A percentile compares a stretch with the other conserved stretches of the same genome.
Evolutionary conservation across 495 filamentous ascomycete genomes (phyloP).

Genomic region (Podospora conica): DNA sequence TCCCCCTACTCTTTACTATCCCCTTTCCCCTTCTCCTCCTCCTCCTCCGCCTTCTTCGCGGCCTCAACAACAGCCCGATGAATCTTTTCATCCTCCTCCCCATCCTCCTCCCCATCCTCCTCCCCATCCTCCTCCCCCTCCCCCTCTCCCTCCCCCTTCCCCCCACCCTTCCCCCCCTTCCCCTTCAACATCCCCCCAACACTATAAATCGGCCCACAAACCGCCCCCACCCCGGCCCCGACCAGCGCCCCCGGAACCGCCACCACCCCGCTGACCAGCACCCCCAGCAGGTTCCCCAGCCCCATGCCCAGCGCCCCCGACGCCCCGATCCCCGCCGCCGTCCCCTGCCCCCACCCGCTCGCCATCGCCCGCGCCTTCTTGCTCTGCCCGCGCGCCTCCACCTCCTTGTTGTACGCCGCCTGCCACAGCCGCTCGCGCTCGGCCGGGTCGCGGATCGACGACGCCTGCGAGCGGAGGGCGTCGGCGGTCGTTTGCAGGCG

Average conservation of each 20-base stretch:
- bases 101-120: too few species aligned
- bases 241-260: conserved; percentile 5
- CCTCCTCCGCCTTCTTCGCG: not conserved
- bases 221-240: conserved; percentile 3
- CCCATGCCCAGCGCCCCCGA: conserved; percentile 6
- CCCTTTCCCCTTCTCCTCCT: too few species aligned
- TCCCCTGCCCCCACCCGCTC: conserved; percentile 7
- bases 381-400: conserved; percentile 4
- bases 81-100: not conserved
- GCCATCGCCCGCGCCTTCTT: conserved; percentile 9
- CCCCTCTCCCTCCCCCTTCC: not conserved
- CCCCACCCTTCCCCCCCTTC: not conserved
- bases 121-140: not conserved
- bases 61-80: not conserved
- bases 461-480: not conserved
- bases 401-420: conserved; percentile 6
- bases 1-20: too few species aligned
- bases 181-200: not conserved
- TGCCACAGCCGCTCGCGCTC: conserved; percentile 8
- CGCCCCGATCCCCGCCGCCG: not conserved
- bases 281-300: conserved; percentile 4
- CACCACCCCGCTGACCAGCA: conserved; percentile 5
- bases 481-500: conserved; percentile 1
- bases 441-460: conserved; percentile 1
- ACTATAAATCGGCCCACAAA: conserved; percentile 3